Percentiles rank a stretch among this genome's conserved stretches.
phyloP scores from a whole-genome alignment of 352 stramenopile species.

The Blastocystis sp. region DNA sequence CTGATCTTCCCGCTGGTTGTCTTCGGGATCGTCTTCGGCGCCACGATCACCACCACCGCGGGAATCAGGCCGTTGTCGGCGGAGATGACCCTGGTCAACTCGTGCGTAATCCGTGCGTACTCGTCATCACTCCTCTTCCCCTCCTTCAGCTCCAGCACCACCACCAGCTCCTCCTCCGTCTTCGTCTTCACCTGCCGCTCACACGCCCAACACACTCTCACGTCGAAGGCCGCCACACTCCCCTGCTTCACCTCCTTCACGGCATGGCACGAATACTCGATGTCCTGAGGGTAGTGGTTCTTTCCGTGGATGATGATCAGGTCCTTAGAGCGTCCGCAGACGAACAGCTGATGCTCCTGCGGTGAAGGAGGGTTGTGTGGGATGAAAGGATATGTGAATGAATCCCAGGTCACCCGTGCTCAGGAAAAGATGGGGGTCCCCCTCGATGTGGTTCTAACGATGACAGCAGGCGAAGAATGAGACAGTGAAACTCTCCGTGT shows the following conservation, averaged over 20 bases:
- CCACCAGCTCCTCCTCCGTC: constrained; percentile 78
- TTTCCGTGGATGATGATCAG: constrained; percentile 96
- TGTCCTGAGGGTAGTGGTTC: constrained; percentile 98
- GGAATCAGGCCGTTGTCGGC: constrained; percentile 82
- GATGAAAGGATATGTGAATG: constrained; percentile 77
- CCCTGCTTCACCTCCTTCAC: constrained; percentile 76
- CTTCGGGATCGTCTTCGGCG: constrained; percentile 89
- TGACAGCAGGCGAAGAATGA: neutral
- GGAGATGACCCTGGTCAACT: constrained; percentile 77
- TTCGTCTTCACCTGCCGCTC: constrained; percentile 73
- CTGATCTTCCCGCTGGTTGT: constrained; percentile 97
- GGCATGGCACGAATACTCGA: constrained; percentile 87
- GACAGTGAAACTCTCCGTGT: constrained; percentile 24
- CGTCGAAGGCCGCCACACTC: constrained; percentile 89
- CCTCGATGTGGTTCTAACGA: constrained; percentile 74
- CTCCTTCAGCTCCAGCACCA: constrained; percentile 80
- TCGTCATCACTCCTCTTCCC: constrained; percentile 9
- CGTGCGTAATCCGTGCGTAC: constrained; percentile 75
- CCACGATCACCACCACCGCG: constrained; percentile 84
- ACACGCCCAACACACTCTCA: constrained; percentile 70
- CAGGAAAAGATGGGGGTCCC: constrained; percentile 77
- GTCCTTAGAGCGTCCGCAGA: constrained; percentile 96
- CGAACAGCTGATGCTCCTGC: constrained; percentile 79
- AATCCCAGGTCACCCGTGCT: constrained; percentile 95
- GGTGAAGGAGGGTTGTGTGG: neutral